Evolutionary conservation across 345 rosid species (phyloP).

Genomic region (Populus pruinosa): DNA sequence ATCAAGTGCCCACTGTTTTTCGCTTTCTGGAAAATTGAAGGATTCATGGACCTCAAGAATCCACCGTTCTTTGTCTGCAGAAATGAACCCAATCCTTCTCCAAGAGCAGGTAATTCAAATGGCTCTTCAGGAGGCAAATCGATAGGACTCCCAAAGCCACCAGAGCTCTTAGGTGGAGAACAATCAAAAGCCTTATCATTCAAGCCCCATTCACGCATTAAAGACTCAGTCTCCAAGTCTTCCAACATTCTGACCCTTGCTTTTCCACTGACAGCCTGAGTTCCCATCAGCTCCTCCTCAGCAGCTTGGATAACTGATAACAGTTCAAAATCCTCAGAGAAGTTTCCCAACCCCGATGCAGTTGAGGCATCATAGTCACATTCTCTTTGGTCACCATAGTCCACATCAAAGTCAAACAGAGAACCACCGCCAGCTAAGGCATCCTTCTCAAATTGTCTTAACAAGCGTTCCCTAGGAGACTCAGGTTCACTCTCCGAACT

Average conservation of each 20-base stretch:
- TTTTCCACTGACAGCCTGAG: conserved; percentile 38
- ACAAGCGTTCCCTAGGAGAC: conserved; percentile 85
- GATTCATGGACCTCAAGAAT: conserved; percentile 78
- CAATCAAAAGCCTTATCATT: conserved; percentile 64
- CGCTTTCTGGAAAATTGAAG: conserved; percentile 55
- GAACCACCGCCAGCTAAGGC: conserved; percentile 58
- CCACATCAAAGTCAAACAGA: conserved; percentile 53
- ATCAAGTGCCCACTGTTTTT: conserved; percentile 71
- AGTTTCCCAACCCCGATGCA: conserved; percentile 34
- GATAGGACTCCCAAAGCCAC: conserved; percentile 56
- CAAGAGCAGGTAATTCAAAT: conserved; percentile 65
- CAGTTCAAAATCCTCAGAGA: conserved; percentile 46
- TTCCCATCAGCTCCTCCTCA: conserved; percentile 55
- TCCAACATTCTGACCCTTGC: conserved; percentile 66
- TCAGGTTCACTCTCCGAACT: conserved; percentile 85
- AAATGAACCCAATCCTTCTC: conserved; percentile 81
- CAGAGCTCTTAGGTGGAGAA: conserved; percentile 55
- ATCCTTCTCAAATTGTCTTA: conserved; percentile 87
- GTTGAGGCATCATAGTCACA: conserved; percentile 28
- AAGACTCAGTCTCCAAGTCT: conserved; percentile 74
- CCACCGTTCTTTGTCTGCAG: conserved; percentile 83
- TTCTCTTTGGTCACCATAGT: conserved; percentile 44
- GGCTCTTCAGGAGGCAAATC: conserved; percentile 54
- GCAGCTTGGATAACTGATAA: conserved; percentile 50
- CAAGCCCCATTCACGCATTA: conserved; percentile 93